A percentile compares a stretch with the other conserved stretches of the same genome.
Evolutionary conservation across 345 rosid genomes (phyloP).

Genomic region (Brassica juncea): DNA sequence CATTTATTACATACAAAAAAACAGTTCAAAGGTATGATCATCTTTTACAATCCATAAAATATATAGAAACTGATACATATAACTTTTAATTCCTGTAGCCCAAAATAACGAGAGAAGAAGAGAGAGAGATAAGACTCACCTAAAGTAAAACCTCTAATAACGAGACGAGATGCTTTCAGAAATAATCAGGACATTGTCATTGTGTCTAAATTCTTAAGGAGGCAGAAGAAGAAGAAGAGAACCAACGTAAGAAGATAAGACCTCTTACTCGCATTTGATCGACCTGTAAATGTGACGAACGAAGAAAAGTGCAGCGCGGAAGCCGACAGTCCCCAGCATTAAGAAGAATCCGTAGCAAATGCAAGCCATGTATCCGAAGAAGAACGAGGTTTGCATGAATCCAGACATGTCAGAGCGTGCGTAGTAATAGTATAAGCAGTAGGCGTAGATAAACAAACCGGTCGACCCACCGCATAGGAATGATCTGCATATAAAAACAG

Average conservation of each 20-base stretch:
- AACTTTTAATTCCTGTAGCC: conserved; percentile 15
- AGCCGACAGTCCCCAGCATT: conserved; percentile 77
- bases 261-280: conserved; percentile 70
- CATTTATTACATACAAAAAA: conserved; percentile 35
- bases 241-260: conserved; percentile 14
- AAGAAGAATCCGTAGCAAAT: conserved; percentile 84
- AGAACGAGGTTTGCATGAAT: conserved; percentile 84
- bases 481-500: conserved; percentile 47
- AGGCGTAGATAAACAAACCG: conserved; percentile 67
- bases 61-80: conserved; percentile 29
- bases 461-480: conserved; percentile 84
- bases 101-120: conserved; percentile 1
- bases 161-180: conserved; percentile 18
- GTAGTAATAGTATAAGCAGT: conserved; percentile 71
- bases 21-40: conserved; percentile 2
- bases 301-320: conserved; percentile 69
- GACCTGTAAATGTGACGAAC: conserved; percentile 82
- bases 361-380: conserved; percentile 90
- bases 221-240: conserved; percentile 8
- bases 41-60: conserved; percentile 36
- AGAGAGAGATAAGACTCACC: conserved; percentile 11
- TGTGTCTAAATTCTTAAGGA: conserved; percentile 26
- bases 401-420: conserved; percentile 85
- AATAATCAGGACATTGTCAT: conserved; percentile 28
- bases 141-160: conserved; percentile 25